These are phyloP conservation scores for Lactarius sp. DNA, from an alignment of 768 basidiomycete genomes.

Conservation along the genomic window DNA sequence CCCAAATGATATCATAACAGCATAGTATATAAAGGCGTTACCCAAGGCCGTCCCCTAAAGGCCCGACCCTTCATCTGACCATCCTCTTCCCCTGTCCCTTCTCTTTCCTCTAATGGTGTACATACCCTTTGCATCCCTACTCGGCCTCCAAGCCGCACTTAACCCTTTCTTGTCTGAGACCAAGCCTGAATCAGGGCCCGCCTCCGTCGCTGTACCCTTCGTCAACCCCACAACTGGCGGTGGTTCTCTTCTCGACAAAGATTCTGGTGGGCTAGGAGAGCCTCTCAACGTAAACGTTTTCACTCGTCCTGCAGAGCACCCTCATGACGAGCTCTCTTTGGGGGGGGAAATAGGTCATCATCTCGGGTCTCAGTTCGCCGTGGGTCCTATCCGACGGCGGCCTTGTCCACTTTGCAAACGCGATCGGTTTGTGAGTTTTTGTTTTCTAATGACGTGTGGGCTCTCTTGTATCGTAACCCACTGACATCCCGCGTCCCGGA, in stretches of 20 bases:
- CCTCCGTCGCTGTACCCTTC: not conserved
- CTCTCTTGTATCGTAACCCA: not conserved
- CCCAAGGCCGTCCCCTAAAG: not conserved
- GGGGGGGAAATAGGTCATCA: conserved; percentile 16
- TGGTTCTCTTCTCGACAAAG: conserved; percentile 3
- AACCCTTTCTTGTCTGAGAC: not conserved
- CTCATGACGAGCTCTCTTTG: not conserved
- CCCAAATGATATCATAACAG: too few species aligned
- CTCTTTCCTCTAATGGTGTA: not conserved
- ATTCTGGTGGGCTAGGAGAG: conserved; percentile 12
- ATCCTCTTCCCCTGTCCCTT: not conserved
- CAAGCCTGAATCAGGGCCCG: not conserved
- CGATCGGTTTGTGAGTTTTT: conserved; percentile 22
- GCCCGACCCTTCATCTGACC: not conserved
- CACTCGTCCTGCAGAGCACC: not conserved
- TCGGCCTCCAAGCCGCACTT: conserved; percentile 11
- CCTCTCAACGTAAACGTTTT: conserved; percentile 21
- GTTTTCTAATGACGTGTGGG: not conserved
- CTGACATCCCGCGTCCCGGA: not conserved
- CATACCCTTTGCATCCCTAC: conserved; percentile 10
- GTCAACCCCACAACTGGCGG: not conserved
- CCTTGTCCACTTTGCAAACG: conserved; percentile 19
- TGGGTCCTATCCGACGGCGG: conserved; percentile 21
- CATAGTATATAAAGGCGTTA: not conserved
- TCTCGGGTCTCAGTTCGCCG: conserved; percentile 19